A percentile compares a stretch with the other conserved stretches of the same genome.
Evolutionary conservation across 352 stramenopile species (phyloP).

Genomic region (Aphanomyces cochlioides): DNA sequence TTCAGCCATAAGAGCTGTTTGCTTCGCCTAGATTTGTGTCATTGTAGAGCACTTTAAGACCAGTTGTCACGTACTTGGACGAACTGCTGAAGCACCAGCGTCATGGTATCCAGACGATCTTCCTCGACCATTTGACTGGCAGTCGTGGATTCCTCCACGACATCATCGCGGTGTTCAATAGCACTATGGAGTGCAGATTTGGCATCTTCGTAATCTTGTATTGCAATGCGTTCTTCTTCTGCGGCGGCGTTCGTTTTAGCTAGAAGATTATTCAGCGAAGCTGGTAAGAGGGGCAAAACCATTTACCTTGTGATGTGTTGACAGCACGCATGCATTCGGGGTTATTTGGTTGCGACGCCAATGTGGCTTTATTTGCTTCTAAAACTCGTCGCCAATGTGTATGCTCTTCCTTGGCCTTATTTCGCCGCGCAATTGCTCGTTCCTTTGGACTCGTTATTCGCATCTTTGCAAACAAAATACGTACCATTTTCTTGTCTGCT

Average conservation of each 20-base stretch:
- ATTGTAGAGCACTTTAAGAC: neutral
- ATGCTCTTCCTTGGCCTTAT: conserved; percentile 63
- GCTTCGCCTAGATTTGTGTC: conserved; percentile 45
- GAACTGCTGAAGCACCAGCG: conserved; percentile 83
- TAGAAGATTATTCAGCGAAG: conserved; percentile 31
- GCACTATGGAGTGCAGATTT: conserved; percentile 46
- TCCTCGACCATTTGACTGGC: conserved; percentile 77
- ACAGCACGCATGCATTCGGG: conserved; percentile 38
- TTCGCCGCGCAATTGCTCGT: conserved; percentile 53
- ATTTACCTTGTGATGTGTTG: conserved; percentile 20
- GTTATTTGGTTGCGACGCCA: conserved; percentile 73
- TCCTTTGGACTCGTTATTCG: conserved; percentile 33
- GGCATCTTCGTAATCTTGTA: conserved; percentile 59
- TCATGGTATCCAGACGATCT: conserved; percentile 76
- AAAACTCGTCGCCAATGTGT: conserved; percentile 71
- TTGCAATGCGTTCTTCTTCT: conserved; percentile 55
- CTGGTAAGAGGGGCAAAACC: neutral
- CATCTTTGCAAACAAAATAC: neutral
- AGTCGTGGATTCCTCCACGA: conserved; percentile 77
- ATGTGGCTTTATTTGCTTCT: conserved; percentile 75
- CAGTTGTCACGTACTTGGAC: conserved; percentile 40
- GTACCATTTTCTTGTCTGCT: conserved; percentile 65
- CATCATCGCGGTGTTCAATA: conserved; percentile 71
- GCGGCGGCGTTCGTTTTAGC: conserved; percentile 62
- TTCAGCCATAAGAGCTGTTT: conserved; percentile 72